Evolutionary conservation across 305 asterid genomes (phyloP).

Genomic region (Fraxinus platypoda): DNA sequence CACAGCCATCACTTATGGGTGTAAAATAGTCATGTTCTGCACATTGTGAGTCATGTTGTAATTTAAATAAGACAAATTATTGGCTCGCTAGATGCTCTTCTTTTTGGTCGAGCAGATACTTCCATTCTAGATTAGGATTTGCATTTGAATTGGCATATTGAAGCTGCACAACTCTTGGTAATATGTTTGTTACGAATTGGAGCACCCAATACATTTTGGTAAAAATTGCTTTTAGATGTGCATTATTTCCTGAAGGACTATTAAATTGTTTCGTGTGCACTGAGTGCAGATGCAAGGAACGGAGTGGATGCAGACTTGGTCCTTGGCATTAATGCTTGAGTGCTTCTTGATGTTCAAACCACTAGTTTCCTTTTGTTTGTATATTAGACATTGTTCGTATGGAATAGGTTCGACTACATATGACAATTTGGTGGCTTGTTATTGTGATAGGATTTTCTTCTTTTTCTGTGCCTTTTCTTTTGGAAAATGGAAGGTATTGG

Average conservation of each 20-base stretch:
- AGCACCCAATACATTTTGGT: not conserved
- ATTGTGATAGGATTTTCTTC: slow-evolving; percentile 1
- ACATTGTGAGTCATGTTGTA: not conserved
- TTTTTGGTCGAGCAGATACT: not conserved
- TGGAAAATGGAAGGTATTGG: slow-evolving; percentile 7
- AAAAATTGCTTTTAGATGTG: not conserved
- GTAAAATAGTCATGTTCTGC: not conserved
- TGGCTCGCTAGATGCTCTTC: not conserved
- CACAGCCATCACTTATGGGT: not conserved
- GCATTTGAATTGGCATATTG: not conserved
- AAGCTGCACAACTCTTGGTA: not conserved
- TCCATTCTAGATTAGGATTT: not conserved
- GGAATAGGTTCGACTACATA: not conserved
- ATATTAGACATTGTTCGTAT: not conserved
- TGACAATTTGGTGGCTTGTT: not conserved
- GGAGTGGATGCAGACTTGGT: not conserved
- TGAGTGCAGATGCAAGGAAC: not conserved
- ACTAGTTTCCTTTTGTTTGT: not conserved
- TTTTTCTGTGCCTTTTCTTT: not conserved
- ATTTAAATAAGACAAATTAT: not conserved
- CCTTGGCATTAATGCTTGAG: not conserved
- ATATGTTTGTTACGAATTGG: not conserved
- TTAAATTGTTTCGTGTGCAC: not conserved
- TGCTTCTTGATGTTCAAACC: not conserved
- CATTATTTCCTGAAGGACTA: not conserved